Percentiles rank a stretch among this genome's conserved stretches.
phyloP scores from a whole-genome alignment of 805 yeast species.

The Kluyveromyces siamensis region DNA sequence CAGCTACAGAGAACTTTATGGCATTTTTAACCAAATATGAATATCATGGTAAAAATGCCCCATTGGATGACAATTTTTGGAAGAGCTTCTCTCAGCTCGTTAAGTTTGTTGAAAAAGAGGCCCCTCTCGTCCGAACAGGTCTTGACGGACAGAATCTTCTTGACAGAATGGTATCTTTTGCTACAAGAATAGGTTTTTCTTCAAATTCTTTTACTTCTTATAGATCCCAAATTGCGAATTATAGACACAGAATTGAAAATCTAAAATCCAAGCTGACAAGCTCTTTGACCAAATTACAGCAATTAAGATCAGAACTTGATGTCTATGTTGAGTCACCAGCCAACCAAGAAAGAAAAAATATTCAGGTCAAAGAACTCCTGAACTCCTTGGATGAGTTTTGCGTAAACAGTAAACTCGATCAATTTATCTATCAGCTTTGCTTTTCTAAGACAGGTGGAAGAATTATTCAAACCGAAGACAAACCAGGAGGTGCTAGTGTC shows the following conservation, averaged over 20 bases:
- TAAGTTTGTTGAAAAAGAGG: slow-evolving; percentile 9
- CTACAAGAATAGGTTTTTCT: background rate
- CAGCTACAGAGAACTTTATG: slow-evolving; percentile 40
- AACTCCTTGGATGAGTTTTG: slow-evolving; percentile 3
- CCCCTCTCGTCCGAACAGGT: slow-evolving; percentile 8
- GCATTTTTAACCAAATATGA: slow-evolving; percentile 15
- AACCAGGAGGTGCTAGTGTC: slow-evolving; percentile 15
- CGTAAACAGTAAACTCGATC: slow-evolving; percentile 9
- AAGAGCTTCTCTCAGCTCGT: slow-evolving; percentile 9
- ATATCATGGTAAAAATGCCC: slow-evolving; percentile 1
- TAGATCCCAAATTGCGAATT: background rate
- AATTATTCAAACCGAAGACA: slow-evolving; percentile 19
- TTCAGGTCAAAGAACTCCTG: slow-evolving; percentile 1
- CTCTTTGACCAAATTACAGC: slow-evolving; percentile 4
- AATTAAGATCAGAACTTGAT: slow-evolving; percentile 2
- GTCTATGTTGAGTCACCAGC: background rate
- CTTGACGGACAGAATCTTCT: background rate
- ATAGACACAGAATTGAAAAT: slow-evolving; percentile 2
- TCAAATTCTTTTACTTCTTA: background rate
- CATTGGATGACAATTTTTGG: slow-evolving; percentile 9
- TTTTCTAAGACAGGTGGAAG: slow-evolving; percentile 11
- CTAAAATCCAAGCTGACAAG: slow-evolving; percentile 9
- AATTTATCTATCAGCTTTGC: slow-evolving; percentile 19
- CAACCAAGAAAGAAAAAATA: background rate
- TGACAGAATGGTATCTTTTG: background rate